Evolutionary conservation across 331 rosid genomes (phyloP).

Genomic region (Phaseolus coccineus): DNA sequence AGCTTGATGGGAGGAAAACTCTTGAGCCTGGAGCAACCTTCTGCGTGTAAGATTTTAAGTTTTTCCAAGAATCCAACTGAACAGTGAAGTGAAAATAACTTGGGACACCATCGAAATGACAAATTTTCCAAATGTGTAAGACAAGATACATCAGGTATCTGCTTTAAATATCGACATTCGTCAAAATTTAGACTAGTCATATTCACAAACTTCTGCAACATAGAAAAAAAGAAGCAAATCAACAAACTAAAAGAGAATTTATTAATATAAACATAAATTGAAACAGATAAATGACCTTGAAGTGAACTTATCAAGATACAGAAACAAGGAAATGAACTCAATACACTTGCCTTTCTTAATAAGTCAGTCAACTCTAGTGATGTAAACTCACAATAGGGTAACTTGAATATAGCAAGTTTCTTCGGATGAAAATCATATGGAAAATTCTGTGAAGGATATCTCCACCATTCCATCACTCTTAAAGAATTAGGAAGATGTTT

Average conservation of each 20-base stretch:
- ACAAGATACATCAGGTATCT: background rate
- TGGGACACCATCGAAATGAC: background rate
- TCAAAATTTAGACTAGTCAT: background rate
- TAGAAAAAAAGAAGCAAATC: background rate
- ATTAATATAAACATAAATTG: no score
- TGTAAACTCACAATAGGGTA: background rate
- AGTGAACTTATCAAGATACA: background rate
- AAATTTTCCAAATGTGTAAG: background rate
- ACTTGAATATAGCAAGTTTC: background rate
- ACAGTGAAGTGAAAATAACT: background rate
- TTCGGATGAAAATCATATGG: background rate
- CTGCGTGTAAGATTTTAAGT: background rate
- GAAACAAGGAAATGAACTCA: background rate
- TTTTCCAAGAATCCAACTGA: background rate
- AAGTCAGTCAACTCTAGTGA: background rate
- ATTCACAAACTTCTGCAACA: background rate
- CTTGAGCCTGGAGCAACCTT: background rate
- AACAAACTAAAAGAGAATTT: background rate
- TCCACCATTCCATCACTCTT: slow-evolving; percentile 8
- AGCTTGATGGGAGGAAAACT: background rate
- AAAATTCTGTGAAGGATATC: background rate
- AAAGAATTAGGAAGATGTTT: slow-evolving; percentile 25
- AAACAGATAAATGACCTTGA: background rate
- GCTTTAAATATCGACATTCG: background rate
- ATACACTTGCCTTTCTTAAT: background rate